phyloP scores from a whole-genome alignment of 2,329 filamentous ascomycete species.

The Cytospora chrysosperma region DNA sequence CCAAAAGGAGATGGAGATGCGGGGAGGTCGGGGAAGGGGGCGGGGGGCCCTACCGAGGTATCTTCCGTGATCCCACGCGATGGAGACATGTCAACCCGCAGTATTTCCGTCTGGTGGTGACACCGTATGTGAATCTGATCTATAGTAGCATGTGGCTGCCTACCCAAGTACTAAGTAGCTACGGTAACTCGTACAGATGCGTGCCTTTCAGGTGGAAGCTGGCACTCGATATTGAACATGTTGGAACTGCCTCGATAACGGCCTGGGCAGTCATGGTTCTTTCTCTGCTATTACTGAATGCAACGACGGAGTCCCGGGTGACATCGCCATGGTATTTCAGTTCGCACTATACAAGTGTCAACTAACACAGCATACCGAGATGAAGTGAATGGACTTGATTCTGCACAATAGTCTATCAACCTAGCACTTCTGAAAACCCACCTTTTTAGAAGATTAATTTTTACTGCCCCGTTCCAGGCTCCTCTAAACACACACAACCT shows the following conservation, averaged over 20 bases:
- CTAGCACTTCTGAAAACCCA: neutral
- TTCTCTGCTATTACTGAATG: neutral
- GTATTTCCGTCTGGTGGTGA: neutral
- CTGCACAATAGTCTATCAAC: neutral
- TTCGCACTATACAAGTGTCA: neutral
- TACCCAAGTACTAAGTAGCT: too few relatives aligned
- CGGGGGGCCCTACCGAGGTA: conserved; percentile 25
- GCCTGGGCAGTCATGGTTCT: too few relatives aligned
- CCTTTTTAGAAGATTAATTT: neutral
- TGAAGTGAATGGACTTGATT: neutral
- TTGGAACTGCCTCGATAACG: too few relatives aligned
- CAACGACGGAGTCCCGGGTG: neutral
- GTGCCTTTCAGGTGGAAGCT: too few relatives aligned
- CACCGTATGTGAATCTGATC: neutral
- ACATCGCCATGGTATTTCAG: neutral
- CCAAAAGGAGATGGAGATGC: neutral
- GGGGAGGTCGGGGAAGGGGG: conserved; percentile 11
- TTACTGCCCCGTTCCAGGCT: neutral
- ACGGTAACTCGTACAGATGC: too few relatives aligned
- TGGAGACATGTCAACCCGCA: neutral
- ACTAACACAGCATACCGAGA: neutral
- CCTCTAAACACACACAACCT: neutral
- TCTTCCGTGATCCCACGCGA: neutral
- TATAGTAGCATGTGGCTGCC: too few relatives aligned
- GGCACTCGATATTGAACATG: too few relatives aligned